Base-by-base conservation (phyloP, 108 stramenopile genomes). In the Cylindrotheca closterium region DNA sequence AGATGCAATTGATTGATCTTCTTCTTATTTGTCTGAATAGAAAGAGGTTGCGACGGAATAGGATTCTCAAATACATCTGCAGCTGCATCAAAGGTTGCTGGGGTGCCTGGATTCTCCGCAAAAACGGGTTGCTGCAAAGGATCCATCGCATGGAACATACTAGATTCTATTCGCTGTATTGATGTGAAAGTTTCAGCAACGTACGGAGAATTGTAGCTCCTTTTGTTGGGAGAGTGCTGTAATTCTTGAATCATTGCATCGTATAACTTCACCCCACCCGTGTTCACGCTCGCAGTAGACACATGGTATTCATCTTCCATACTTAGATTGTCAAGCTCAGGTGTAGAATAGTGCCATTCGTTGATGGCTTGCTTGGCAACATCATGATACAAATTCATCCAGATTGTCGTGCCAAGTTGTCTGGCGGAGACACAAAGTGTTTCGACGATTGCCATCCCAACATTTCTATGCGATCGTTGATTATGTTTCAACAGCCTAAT, bases 351-450 rank as follows among this genome's bases (percentile, higher is more conserved):
- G 23, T 89, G 79, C 87, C 89, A 94, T 1, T 50, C 48, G 30
- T 58, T 29, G 3, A 91, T 86, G 19, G 76, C 77, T 49, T 49
- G 58, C 47, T 76, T 56, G 5, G 81, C 84, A 27, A 74, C 74
- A 37, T 51, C n/a, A 59, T 90, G 80, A 58, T 94, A 94, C 52
- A 88, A 80, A 17, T 82, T 60, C 61, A 89, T 57, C 93, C 93
- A 94, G 25, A 57, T 77, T 17, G 62, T 58, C 27, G 50, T 45
- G 4, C 93, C 93, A 30, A 94, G 73, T 65, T 86, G 81, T 31
- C 74, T 83, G 42, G 80, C 73, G 48, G 86, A 89, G 55, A 88
- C 81, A 60, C 86, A 89, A 47, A 94, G 60, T 25, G 84, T 79
- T 29, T 83, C 76, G 30, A 94, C 70, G 45, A 91, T 83, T 7